phyloP scores from a whole-genome alignment of 495 filamentous ascomycete species.

The Aspergillus hancockii region DNA sequence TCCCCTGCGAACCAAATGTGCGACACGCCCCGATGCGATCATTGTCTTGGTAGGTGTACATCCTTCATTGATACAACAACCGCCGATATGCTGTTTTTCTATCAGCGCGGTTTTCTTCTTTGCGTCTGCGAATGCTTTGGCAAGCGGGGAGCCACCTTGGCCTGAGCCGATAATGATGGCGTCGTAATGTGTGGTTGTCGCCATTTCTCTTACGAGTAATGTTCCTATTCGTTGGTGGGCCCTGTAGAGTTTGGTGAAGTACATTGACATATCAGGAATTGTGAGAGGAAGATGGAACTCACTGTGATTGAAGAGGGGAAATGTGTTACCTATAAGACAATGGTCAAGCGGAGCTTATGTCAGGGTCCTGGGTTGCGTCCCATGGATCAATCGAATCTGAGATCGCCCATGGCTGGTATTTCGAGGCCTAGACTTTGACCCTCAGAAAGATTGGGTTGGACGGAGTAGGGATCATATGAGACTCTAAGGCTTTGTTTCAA shows the following conservation, averaged over 20 bases:
- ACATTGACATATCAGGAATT: neutral
- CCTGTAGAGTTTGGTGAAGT: neutral
- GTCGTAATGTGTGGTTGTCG: constrained; percentile 32
- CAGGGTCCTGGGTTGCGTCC: no score
- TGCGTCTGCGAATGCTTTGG: constrained; percentile 41
- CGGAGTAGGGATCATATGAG: no score
- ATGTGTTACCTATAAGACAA: no score
- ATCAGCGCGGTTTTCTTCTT: constrained; percentile 41
- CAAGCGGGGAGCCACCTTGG: constrained; percentile 50
- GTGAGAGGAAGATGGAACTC: no score
- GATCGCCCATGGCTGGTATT: no score
- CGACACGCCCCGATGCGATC: constrained; percentile 48
- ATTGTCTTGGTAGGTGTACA: constrained; percentile 58
- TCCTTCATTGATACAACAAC: constrained; percentile 55
- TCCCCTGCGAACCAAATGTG: constrained; percentile 39
- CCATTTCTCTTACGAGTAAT: constrained; percentile 14
- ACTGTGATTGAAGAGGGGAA: no score
- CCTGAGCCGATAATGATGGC: constrained; percentile 52
- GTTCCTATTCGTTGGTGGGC: neutral
- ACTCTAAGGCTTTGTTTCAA: no score
- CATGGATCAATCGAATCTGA: no score
- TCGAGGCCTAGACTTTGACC: no score
- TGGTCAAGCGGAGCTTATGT: no score
- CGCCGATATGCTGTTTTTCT: constrained; percentile 48
- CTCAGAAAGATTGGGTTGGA: no score